Evolutionary conservation across 2,329 filamentous ascomycete species (phyloP).

Genomic region (Beauveria asiatica): DNA sequence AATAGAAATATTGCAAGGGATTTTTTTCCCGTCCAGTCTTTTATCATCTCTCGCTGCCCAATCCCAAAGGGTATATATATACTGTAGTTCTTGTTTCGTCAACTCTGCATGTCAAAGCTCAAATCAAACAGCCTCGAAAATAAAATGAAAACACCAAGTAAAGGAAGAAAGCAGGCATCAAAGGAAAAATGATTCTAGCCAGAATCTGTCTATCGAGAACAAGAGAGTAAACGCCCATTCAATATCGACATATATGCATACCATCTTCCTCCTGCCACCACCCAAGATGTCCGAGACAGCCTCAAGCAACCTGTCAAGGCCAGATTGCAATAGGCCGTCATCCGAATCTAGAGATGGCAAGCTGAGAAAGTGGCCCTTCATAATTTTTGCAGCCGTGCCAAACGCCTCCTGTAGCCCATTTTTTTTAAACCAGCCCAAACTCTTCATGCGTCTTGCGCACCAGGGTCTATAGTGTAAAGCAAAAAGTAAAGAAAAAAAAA

Average conservation of each 20-base stretch:
- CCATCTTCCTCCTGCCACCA: neutral
- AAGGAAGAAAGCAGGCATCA: neutral
- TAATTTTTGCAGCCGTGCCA: neutral
- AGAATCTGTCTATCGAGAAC: slow-evolving; percentile 8
- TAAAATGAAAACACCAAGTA: neutral
- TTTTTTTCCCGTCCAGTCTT: neutral
- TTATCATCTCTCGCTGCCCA: neutral
- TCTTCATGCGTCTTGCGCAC: slow-evolving; percentile 3
- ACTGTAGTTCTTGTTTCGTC: neutral
- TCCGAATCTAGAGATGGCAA: neutral
- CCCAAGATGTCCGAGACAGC: neutral
- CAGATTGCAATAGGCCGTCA: neutral
- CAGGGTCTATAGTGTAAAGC: neutral
- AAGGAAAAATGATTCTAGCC: slow-evolving; percentile 6
- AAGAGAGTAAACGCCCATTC: neutral
- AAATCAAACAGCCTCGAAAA: neutral
- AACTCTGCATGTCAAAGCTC: neutral
- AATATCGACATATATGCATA: neutral
- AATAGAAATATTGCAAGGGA: neutral
- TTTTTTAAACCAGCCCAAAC: neutral
- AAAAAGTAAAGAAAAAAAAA: slow-evolving; percentile 1
- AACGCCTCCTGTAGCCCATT: neutral
- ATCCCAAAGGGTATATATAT: slow-evolving; percentile 7
- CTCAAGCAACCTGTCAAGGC: too few species aligned
- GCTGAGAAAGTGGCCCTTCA: neutral